phyloP scores from a whole-genome alignment of 805 yeast genomes.

The Suhomyces vadensis region DNA sequence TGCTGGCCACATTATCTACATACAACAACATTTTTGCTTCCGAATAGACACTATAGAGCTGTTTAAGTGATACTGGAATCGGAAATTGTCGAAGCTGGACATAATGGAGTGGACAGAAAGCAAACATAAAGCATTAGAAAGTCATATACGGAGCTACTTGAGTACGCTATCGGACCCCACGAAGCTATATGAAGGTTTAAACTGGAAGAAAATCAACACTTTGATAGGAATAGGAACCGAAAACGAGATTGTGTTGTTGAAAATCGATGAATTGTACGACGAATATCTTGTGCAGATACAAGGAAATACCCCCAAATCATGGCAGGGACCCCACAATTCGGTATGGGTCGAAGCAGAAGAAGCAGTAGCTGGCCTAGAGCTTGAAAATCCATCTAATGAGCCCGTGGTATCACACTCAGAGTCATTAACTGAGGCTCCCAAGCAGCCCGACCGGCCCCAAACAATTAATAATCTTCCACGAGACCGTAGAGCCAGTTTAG shows the following conservation, averaged over 20 bases:
- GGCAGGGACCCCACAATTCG: slow-evolving; percentile 4
- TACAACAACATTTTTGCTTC: no score
- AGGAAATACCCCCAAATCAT: not conserved
- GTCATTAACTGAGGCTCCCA: not conserved
- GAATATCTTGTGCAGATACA: slow-evolving; percentile 7
- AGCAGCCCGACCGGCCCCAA: not conserved
- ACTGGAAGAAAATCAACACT: slow-evolving; percentile 19
- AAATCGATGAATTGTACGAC: slow-evolving; percentile 26
- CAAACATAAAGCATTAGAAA: slow-evolving; percentile 15
- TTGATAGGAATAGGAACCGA: slow-evolving; percentile 20
- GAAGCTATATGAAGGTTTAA: slow-evolving; percentile 18
- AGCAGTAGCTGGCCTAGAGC: not conserved
- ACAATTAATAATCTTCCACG: not conserved
- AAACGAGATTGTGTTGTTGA: slow-evolving; percentile 15
- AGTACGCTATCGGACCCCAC: slow-evolving; percentile 10
- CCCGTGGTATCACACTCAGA: not conserved
- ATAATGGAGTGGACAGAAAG: slow-evolving; percentile 18
- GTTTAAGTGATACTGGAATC: no score
- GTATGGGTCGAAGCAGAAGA: slow-evolving; percentile 1
- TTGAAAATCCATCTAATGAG: not conserved
- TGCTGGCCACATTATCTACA: no score
- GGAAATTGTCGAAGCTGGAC: not conserved
- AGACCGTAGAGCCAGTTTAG: slow-evolving; percentile 1
- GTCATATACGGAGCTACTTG: slow-evolving; percentile 10
- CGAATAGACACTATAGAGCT: no score